A percentile compares a stretch with the other conserved stretches of the same genome.
These are phyloP conservation scores for Russula ochroleuca DNA, from an alignment of 768 basidiomycete species.

Conservation along the genomic window DNA sequence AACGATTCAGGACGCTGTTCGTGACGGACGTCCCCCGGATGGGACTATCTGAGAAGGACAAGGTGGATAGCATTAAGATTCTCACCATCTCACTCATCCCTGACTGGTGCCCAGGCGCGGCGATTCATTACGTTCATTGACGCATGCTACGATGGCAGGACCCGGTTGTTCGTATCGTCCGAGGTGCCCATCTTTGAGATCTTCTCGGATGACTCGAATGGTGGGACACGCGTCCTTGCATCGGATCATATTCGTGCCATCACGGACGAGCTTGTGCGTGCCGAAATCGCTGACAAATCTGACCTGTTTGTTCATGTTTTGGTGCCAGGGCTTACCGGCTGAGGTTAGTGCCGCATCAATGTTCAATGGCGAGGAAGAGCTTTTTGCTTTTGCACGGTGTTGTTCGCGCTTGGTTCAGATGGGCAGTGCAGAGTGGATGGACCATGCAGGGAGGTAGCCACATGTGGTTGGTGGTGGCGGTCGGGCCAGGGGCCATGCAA, in stretches of 20 bases:
- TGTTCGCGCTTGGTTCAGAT: slow-evolving; percentile 83
- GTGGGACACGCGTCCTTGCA: slow-evolving; percentile 40
- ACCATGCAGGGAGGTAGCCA: slow-evolving; percentile 36
- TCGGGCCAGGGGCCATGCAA: slow-evolving; percentile 1
- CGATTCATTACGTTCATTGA: slow-evolving; percentile 98
- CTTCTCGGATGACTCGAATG: slow-evolving; percentile 65
- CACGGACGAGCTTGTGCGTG: slow-evolving; percentile 89
- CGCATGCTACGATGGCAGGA: slow-evolving; percentile 94
- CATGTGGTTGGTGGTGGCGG: not conserved
- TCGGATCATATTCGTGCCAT: slow-evolving; percentile 87
- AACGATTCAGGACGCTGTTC: slow-evolving; percentile 83
- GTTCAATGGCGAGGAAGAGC: slow-evolving; percentile 94
- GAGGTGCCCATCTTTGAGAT: slow-evolving; percentile 88
- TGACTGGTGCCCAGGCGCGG: slow-evolving; percentile 54
- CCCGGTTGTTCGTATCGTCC: slow-evolving; percentile 86
- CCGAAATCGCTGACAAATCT: not conserved
- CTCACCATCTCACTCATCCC: not conserved
- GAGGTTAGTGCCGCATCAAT: slow-evolving; percentile 78
- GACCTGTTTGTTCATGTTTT: not conserved
- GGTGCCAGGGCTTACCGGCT: slow-evolving; percentile 63
- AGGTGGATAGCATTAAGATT: slow-evolving; percentile 42
- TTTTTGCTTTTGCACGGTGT: slow-evolving; percentile 95
- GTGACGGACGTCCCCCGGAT: slow-evolving; percentile 84
- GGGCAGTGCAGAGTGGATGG: slow-evolving; percentile 86
- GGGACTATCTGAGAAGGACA: slow-evolving; percentile 81